Base-by-base conservation (phyloP, 1,284 basidiomycete species). In the Xanthoconium separans region DNA sequence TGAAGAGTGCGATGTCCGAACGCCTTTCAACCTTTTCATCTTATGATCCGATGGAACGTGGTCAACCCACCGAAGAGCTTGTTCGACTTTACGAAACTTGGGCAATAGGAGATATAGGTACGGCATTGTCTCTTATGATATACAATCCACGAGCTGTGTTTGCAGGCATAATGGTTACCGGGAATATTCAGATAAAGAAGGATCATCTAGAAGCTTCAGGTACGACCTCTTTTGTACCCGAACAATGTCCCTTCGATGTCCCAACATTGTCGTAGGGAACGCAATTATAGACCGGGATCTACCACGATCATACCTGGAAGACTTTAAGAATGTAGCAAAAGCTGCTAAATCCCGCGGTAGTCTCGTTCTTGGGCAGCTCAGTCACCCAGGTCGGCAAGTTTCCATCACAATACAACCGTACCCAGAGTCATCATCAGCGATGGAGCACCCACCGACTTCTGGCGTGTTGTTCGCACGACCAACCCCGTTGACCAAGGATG, bases 381-480 rank as follows among this genome's bases (percentile, higher is more conserved):
- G 65, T 51, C 67, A 69, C 37, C 67, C 67, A 8, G 67, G 67
- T 41, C 69, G 67, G 50, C 67, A 69, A 33, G 67, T 71, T n/a
- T 69, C 67, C n/a, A 69, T 69, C 39, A 69, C 70, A 2, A 64
- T 72, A 47, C 70, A 69, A 46, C 69, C 67, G 34, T 71, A 71
- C 40, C 69, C 67, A 27, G 67, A 69, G 52, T 69, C 67, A 3
- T 40, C 67, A 2, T 69, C 67, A 18, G 68, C 66, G 39, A 58
- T 71, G 18, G 70, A 72, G 44, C 70, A 72, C 40, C 70, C 69
- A 7, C 61, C 70, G n/a, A 56, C 58, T 20, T 72, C 66, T 2
- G 70, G 70, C 3, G 62, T 72, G n/a, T 47, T 64, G 44, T 69
- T 72, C 39, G 69, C 69, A 31, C 52, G 65, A 45, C 67, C 67